phyloP scores from a whole-genome alignment of 371 early-diverging fungal genomes.

The Zychaea mexicana region DNA sequence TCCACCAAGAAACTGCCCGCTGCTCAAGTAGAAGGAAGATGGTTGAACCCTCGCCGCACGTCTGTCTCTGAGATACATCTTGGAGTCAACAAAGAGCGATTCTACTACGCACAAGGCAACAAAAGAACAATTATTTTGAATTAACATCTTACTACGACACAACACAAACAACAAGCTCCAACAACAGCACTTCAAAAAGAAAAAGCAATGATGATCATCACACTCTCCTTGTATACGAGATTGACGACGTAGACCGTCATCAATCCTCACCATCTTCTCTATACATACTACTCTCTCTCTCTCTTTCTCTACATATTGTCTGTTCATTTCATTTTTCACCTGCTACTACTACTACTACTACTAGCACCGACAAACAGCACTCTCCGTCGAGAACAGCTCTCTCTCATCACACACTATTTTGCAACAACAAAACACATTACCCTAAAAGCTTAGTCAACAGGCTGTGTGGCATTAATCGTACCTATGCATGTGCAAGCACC shows the following conservation, averaged over 20 bases:
- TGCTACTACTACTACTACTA: no score
- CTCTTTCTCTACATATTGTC: no score
- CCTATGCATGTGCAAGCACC: not conserved
- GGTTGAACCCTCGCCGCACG: no score
- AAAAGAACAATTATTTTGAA: no score
- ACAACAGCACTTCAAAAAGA: not conserved
- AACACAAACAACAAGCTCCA: not conserved
- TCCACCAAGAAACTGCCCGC: slow-evolving; percentile 4
- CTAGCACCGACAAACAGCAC: no score
- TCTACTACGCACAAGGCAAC: no score
- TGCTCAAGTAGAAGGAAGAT: slow-evolving; percentile 8
- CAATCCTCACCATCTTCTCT: not conserved
- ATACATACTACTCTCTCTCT: no score
- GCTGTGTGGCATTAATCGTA: not conserved
- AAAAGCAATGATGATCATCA: not conserved
- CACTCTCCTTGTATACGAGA: not conserved
- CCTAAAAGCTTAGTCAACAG: not conserved
- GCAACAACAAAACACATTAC: not conserved
- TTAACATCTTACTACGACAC: not conserved
- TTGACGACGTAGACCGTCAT: not conserved
- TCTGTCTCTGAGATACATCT: no score
- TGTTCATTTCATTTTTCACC: no score
- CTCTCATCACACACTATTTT: not conserved
- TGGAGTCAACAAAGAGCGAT: no score
- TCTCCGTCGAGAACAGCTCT: not conserved